Evolutionary conservation across 2,329 filamentous ascomycete species (phyloP).

Genomic region (Canariomyces notabilis): DNA sequence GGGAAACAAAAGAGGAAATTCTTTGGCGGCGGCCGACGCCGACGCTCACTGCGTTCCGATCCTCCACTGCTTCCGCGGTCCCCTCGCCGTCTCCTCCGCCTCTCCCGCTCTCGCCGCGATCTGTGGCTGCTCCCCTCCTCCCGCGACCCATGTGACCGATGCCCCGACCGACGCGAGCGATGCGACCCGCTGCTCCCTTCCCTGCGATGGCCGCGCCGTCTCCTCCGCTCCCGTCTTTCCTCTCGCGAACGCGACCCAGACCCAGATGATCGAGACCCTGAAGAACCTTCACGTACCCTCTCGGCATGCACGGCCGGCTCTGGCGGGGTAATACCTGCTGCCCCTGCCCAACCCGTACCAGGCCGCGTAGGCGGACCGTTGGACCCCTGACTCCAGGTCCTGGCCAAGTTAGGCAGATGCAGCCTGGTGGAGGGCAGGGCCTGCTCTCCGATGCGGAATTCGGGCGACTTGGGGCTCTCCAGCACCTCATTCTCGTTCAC

Average conservation of each 20-base stretch:
- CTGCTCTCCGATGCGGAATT: slow-evolving; percentile 35
- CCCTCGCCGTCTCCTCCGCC: slow-evolving; percentile 8
- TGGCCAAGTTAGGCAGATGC: slow-evolving; percentile 37
- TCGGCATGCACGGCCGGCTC: slow-evolving; percentile 8
- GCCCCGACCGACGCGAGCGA: slow-evolving; percentile 11
- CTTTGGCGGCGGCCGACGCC: slow-evolving; percentile 33
- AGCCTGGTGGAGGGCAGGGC: slow-evolving; percentile 38
- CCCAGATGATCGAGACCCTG: slow-evolving; percentile 5
- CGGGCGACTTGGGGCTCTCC: slow-evolving; percentile 46
- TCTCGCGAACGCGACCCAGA: slow-evolving; percentile 11
- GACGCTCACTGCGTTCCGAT: slow-evolving; percentile 16
- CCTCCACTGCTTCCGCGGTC: slow-evolving; percentile 13
- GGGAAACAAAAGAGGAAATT: slow-evolving; percentile 52
- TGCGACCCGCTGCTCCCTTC: slow-evolving; percentile 4
- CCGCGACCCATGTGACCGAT: slow-evolving; percentile 6
- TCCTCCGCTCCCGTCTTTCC: slow-evolving; percentile 24
- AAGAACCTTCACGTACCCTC: not conserved
- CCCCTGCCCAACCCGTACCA: slow-evolving; percentile 15
- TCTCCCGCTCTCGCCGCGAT: slow-evolving; percentile 12
- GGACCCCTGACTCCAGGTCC: slow-evolving; percentile 35
- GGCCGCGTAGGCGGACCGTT: slow-evolving; percentile 28
- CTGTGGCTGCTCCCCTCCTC: slow-evolving; percentile 11
- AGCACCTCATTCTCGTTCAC: slow-evolving; percentile 22
- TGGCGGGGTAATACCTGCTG: slow-evolving; percentile 12
- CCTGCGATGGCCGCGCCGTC: slow-evolving; percentile 28